Conservation (phyloP, 441 rosid species). For the Mallotus japonicus region DNA sequence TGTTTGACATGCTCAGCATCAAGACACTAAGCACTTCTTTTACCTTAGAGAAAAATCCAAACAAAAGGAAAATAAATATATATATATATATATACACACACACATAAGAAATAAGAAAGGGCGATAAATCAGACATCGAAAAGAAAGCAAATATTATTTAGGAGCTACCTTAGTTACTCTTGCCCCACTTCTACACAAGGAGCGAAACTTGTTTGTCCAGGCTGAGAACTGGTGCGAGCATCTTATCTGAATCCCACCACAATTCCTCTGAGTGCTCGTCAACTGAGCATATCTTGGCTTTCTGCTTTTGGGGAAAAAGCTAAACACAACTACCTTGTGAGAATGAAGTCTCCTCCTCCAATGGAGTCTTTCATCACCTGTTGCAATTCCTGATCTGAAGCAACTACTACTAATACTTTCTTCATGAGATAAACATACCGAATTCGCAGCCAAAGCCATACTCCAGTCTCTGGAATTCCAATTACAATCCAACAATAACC, state of each 20-base stretch:
- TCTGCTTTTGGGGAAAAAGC: conserved; percentile 36
- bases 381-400: conserved; percentile 33
- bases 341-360: conserved; percentile 33
- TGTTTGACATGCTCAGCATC: conserved; percentile 33
- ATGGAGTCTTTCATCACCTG: conserved; percentile 27
- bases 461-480: conserved; percentile 32
- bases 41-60: conserved; percentile 33
- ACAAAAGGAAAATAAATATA: not conserved
- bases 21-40: conserved; percentile 40
- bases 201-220: conserved; percentile 30
- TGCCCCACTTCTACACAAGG: conserved; percentile 25
- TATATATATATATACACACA: not conserved
- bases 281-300: conserved; percentile 30
- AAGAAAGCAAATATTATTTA: conserved; percentile 7
- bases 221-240: conserved; percentile 34
- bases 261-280: conserved; percentile 28
- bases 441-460: conserved; percentile 60
- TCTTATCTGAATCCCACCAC: conserved; percentile 24
- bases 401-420: conserved; percentile 36
- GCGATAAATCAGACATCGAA: not conserved
- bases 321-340: conserved; percentile 34
- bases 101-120: not conserved
- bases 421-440: conserved; percentile 43
- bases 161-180: conserved; percentile 48
- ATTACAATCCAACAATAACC: conserved; percentile 33